Percentiles rank a stretch among this genome's conserved stretches.
Evolutionary conservation across 73 alveolate species (phyloP).

Genomic region (Symbiodinium natans): DNA sequence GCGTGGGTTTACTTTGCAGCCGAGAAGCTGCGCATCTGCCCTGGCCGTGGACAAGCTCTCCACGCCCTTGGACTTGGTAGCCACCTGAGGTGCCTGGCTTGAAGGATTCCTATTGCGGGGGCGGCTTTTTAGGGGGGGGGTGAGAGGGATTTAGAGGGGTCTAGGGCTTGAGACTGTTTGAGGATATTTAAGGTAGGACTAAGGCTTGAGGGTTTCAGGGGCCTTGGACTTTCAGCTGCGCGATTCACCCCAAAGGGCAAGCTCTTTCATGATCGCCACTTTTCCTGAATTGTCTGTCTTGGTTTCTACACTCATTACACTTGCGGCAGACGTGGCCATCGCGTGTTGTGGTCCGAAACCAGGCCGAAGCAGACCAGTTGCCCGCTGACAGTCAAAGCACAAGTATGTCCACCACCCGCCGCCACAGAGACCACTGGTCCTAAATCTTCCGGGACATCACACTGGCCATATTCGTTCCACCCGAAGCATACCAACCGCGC

Average conservation of each 20-base stretch:
- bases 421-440: not conserved
- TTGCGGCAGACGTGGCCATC: not conserved
- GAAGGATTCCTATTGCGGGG: too few species aligned
- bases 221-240: too few species aligned
- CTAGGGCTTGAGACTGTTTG: too few species aligned
- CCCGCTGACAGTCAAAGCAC: not conserved
- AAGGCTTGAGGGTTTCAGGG: too few species aligned
- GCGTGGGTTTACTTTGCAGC: too few species aligned
- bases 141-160: too few species aligned
- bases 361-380: not conserved
- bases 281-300: too few species aligned
- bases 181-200: too few species aligned
- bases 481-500: not conserved
- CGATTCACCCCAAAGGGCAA: too few species aligned
- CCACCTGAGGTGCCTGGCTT: not conserved
- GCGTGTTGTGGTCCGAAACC: not conserved
- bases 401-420: not conserved
- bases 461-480: not conserved
- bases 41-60: slow-evolving; percentile 19
- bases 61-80: not conserved
- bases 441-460: not conserved
- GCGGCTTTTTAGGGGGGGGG: too few species aligned
- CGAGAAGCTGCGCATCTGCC: not conserved
- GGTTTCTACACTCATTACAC: too few species aligned
- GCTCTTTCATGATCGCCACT: not conserved